phyloP scores from a whole-genome alignment of 768 basidiomycete genomes.

The Leucocoprinus leucothites region DNA sequence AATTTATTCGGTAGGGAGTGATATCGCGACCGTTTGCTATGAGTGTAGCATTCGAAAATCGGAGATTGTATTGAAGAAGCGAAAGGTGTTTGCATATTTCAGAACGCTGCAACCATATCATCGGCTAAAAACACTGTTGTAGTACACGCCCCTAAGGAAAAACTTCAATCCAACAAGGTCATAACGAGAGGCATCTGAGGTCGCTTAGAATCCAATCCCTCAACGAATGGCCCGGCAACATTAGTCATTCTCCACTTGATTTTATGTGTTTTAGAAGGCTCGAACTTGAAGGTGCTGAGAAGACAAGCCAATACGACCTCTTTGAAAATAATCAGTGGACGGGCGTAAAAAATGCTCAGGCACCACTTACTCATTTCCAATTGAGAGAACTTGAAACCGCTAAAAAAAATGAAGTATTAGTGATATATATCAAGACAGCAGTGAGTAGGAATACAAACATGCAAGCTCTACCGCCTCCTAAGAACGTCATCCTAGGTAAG shows the following conservation, averaged over 20 bases:
- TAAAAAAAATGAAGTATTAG: not conserved
- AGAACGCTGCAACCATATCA: too few relatives aligned
- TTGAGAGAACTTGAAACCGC: not conserved
- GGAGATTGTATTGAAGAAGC: too few relatives aligned
- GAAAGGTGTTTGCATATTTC: too few relatives aligned
- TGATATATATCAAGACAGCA: too few relatives aligned
- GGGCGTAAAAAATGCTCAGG: not conserved
- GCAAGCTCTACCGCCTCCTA: slow-evolving; percentile 34
- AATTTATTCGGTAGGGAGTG: too few relatives aligned
- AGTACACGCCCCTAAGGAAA: too few relatives aligned
- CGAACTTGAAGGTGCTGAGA: slow-evolving; percentile 25
- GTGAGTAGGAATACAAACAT: not conserved
- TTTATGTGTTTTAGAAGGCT: slow-evolving; percentile 17
- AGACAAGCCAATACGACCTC: slow-evolving; percentile 26
- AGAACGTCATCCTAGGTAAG: slow-evolving; percentile 37
- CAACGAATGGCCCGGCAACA: slow-evolving; percentile 21
- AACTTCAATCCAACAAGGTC: slow-evolving; percentile 1
- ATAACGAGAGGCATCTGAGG: slow-evolving; percentile 17
- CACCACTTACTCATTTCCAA: not conserved
- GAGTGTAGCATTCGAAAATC: too few relatives aligned
- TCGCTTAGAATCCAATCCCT: not conserved
- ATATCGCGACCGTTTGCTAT: too few relatives aligned
- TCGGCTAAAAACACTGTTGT: too few relatives aligned
- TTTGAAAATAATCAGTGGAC: slow-evolving; percentile 5
- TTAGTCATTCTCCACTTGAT: slow-evolving; percentile 28